A percentile compares a stretch with the other conserved stretches of the same genome.
phyloP scores from a whole-genome alignment of 2,329 filamentous ascomycete genomes.

The Chaetomiaceae sp. region DNA sequence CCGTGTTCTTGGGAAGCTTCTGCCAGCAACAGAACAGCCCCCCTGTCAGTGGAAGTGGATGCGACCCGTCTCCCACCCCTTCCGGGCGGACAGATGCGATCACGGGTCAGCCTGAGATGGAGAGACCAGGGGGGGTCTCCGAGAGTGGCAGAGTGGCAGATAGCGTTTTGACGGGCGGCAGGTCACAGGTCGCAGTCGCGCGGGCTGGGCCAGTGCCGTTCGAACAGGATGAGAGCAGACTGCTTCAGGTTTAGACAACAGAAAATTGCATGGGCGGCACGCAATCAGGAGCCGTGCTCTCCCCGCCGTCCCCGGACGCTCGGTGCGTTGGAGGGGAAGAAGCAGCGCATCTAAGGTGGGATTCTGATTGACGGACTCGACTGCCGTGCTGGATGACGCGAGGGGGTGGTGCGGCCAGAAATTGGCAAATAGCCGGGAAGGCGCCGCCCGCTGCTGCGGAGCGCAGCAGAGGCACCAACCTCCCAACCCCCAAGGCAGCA shows the following conservation, averaged over 20 bases:
- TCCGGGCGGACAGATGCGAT: too few species aligned
- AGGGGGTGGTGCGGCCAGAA: constrained; percentile 9
- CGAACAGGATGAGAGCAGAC: background rate
- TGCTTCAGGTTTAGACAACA: constrained; percentile 12
- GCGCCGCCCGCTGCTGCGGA: constrained; percentile 14
- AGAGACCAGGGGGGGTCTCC: too few species aligned
- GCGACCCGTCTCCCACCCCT: too few species aligned
- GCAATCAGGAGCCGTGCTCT: constrained; percentile 5
- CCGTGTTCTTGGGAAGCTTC: too few species aligned
- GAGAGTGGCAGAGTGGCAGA: too few species aligned
- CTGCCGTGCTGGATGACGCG: constrained; percentile 12
- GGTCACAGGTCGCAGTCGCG: too few species aligned
- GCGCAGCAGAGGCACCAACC: constrained; percentile 3
- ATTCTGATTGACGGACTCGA: constrained; percentile 15
- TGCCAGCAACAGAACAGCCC: too few species aligned
- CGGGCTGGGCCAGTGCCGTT: background rate
- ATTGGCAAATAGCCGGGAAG: constrained; percentile 15
- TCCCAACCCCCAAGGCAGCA: too few species aligned
- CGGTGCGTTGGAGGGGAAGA: constrained; percentile 6
- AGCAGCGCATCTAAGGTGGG: background rate
- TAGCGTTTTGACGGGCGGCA: too few species aligned
- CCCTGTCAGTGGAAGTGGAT: too few species aligned
- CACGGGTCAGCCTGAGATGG: too few species aligned
- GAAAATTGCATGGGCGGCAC: background rate
- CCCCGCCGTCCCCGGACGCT: constrained; percentile 3